Evolutionary conservation across 495 filamentous ascomycete species (phyloP).

Genomic region (Penicillium desertorum): DNA sequence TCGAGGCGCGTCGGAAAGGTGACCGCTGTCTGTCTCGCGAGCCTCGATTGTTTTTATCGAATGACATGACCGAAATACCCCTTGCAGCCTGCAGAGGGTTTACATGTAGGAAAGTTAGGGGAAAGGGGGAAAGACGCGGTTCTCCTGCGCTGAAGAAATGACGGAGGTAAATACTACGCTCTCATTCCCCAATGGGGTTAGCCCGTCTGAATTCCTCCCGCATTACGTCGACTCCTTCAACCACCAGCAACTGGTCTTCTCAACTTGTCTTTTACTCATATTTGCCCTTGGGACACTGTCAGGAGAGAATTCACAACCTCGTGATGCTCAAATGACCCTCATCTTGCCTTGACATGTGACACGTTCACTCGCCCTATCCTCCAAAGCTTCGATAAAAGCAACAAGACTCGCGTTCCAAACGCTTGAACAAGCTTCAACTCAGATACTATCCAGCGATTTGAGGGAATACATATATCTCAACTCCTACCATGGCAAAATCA

Average conservation of each 20-base stretch:
- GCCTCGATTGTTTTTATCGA: constrained; percentile 14
- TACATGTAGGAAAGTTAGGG: constrained; percentile 16
- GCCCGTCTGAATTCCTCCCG: constrained; percentile 10
- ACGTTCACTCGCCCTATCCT: constrained; percentile 23
- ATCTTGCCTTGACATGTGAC: constrained; percentile 36
- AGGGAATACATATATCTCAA: not conserved
- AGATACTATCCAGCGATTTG: not conserved
- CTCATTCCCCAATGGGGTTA: constrained; percentile 31
- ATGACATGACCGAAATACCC: constrained; percentile 4
- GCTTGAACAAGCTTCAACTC: not conserved
- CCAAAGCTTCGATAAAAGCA: constrained; percentile 20
- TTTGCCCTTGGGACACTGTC: constrained; percentile 4
- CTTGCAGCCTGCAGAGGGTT: constrained; percentile 20
- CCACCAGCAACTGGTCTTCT: not conserved
- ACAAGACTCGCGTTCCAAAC: not conserved
- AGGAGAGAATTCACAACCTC: constrained; percentile 12
- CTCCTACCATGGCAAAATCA: constrained; percentile 41
- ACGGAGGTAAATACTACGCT: constrained; percentile 23
- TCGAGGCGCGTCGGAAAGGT: constrained; percentile 39
- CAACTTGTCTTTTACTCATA: not conserved
- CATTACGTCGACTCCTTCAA: constrained; percentile 10
- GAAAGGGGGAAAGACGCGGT: constrained; percentile 7
- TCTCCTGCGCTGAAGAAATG: constrained; percentile 1
- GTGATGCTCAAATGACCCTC: constrained; percentile 14
- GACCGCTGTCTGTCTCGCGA: constrained; percentile 30